Evolutionary conservation across 2,329 filamentous ascomycete species (phyloP).

Genomic region (Alternaria triticimaculans): DNA sequence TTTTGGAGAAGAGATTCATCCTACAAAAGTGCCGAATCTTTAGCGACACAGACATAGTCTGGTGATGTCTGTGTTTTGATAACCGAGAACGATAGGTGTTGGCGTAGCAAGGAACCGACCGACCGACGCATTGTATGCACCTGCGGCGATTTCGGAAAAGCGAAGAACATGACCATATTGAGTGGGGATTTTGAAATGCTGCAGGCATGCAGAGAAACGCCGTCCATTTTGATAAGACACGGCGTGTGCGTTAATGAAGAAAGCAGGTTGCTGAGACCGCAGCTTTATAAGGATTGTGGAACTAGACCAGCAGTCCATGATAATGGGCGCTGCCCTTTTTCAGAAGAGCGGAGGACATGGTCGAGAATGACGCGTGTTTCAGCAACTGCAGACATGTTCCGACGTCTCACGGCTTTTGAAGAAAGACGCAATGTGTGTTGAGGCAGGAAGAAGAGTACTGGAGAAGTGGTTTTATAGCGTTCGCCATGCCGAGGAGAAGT

Average conservation of each 20-base stretch:
- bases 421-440: background rate
- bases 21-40: no score
- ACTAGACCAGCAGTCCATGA: background rate
- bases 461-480: background rate
- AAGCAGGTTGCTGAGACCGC: background rate
- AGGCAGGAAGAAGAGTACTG: background rate
- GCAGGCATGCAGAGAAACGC: background rate
- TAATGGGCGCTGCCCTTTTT: background rate
- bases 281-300: background rate
- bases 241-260: accelerated
- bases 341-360: background rate
- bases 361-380: background rate
- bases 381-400: background rate
- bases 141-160: background rate
- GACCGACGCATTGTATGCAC: background rate
- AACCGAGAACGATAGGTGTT: background rate
- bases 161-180: background rate
- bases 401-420: background rate
- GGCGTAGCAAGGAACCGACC: background rate
- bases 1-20: background rate
- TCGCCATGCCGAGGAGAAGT: background rate
- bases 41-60: no score
- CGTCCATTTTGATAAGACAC: background rate
- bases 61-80: background rate
- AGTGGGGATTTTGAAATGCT: background rate